These are phyloP conservation scores for Chalaropsis ovoidea DNA, from an alignment of 2,329 filamentous ascomycete species.

Conservation along the genomic window DNA sequence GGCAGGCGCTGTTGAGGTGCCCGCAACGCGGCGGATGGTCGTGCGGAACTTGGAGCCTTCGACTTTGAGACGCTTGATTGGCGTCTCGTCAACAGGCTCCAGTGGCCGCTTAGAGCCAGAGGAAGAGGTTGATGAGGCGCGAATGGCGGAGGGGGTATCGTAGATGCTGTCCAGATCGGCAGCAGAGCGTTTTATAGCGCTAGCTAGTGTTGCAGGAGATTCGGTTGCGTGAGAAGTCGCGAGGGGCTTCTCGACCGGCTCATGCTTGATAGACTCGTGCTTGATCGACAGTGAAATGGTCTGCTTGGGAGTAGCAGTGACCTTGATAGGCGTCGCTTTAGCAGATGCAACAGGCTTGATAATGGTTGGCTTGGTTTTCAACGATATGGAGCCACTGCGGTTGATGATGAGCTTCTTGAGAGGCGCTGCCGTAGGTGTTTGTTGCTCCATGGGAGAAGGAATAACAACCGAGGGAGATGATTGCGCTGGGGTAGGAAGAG, in stretches of 20 bases:
- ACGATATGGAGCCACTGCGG: constrained; percentile 25
- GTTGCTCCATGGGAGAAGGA: neutral
- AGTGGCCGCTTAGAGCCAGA: constrained; percentile 21
- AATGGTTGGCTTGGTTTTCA: constrained; percentile 22
- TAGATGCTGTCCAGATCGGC: constrained; percentile 20
- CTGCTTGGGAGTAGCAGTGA: constrained; percentile 4
- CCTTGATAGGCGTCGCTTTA: constrained; percentile 14
- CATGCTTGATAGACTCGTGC: constrained; percentile 25
- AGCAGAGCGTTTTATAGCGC: neutral
- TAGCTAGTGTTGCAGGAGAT: neutral
- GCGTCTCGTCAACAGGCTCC: constrained; percentile 10
- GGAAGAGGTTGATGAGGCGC: constrained; percentile 2
- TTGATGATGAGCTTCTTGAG: constrained; percentile 25
- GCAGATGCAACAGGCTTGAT: constrained; percentile 17
- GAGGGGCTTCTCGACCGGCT: constrained; percentile 16
- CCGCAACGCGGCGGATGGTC: neutral
- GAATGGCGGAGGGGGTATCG: neutral
- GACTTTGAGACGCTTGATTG: constrained; percentile 21
- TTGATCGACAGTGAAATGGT: constrained; percentile 25
- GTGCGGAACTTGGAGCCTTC: constrained; percentile 16
- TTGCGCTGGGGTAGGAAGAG: constrained; percentile 7
- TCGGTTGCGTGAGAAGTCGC: neutral
- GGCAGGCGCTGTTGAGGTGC: neutral
- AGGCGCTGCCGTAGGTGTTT: constrained; percentile 19
- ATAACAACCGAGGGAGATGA: neutral